Percentiles rank a stretch among this genome's conserved stretches.
Evolutionary conservation across 108 stramenopile species (phyloP).

Genomic region (Skeletonema grethae): DNA sequence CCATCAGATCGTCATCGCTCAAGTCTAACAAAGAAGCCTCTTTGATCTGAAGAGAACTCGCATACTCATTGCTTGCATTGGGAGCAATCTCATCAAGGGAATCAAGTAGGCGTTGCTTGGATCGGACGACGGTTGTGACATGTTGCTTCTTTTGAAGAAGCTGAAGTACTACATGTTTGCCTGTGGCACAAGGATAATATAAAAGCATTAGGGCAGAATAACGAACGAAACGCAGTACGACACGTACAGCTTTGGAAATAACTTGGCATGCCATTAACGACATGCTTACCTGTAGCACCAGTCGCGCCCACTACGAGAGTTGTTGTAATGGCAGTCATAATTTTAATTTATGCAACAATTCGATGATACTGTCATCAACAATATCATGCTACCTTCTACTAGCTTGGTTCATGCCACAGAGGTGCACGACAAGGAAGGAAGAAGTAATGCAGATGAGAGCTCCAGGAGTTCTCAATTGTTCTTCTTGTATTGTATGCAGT

Average conservation of each 20-base stretch:
- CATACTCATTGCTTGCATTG: slow-evolving; percentile 5
- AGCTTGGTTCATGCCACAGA: no score
- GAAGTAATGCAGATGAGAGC: no score
- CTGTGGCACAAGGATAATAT: slow-evolving; percentile 34
- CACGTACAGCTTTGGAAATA: no score
- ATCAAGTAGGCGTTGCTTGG: slow-evolving; percentile 37
- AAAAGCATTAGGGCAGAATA: no score
- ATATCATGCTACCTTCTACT: no score
- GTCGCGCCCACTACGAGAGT: slow-evolving; percentile 63
- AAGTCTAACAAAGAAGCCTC: slow-evolving; percentile 63
- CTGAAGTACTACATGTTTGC: slow-evolving; percentile 60
- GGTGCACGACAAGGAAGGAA: no score
- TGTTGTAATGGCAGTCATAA: slow-evolving; percentile 8
- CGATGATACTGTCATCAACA: no score
- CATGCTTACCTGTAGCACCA: slow-evolving; percentile 64
- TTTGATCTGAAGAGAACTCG: slow-evolving; percentile 13
- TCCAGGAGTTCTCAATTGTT: no score
- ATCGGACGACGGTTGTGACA: slow-evolving; percentile 55
- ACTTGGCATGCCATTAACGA: no score
- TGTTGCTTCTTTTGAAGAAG: slow-evolving; percentile 45
- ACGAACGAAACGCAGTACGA: no score
- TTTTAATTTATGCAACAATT: not conserved
- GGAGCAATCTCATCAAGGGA: slow-evolving; percentile 12
- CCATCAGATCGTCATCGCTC: slow-evolving; percentile 33
- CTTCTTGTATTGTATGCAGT: no score